These are phyloP conservation scores for Hirschfeldia incana DNA, from an alignment of 345 rosid genomes.

Conservation along the genomic window DNA sequence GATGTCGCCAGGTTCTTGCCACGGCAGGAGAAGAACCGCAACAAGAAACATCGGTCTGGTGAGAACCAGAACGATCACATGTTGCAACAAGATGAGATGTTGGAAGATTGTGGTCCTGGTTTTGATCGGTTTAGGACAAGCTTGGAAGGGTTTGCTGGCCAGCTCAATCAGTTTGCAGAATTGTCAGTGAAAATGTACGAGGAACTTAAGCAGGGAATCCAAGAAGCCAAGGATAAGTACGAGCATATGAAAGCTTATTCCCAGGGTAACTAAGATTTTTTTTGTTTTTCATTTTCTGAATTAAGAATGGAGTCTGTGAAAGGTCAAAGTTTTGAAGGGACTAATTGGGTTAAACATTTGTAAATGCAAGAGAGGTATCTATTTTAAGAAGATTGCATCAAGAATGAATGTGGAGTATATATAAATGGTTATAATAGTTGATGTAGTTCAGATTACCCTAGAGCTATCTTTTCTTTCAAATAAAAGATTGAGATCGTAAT, in stretches of 20 bases:
- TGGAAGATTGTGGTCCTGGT: conserved; percentile 56
- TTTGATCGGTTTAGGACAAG: conserved; percentile 56
- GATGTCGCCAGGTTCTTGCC: conserved; percentile 69
- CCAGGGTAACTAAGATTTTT: conserved; percentile 3
- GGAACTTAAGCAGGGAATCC: conserved; percentile 51
- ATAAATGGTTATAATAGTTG: neutral
- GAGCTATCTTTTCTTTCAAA: too few relatives aligned
- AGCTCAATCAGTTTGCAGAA: conserved; percentile 58
- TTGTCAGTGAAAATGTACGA: conserved; percentile 54
- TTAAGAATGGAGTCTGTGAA: neutral
- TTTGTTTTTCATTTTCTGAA: neutral
- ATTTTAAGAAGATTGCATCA: neutral
- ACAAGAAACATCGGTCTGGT: conserved; percentile 45
- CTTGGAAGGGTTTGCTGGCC: conserved; percentile 55
- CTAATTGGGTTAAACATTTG: conserved; percentile 34
- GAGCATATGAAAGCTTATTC: conserved; percentile 41
- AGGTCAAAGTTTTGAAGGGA: conserved; percentile 20
- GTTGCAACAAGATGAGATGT: conserved; percentile 53
- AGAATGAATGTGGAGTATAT: neutral
- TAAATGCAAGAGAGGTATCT: conserved; percentile 25
- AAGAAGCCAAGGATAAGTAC: conserved; percentile 46
- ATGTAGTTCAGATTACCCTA: too few relatives aligned
- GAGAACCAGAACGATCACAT: conserved; percentile 45
- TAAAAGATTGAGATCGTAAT: too few relatives aligned
- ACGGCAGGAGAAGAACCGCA: conserved; percentile 67